phyloP scores from a whole-genome alignment of 106 monocot species.

The Cymbidium sinense region DNA sequence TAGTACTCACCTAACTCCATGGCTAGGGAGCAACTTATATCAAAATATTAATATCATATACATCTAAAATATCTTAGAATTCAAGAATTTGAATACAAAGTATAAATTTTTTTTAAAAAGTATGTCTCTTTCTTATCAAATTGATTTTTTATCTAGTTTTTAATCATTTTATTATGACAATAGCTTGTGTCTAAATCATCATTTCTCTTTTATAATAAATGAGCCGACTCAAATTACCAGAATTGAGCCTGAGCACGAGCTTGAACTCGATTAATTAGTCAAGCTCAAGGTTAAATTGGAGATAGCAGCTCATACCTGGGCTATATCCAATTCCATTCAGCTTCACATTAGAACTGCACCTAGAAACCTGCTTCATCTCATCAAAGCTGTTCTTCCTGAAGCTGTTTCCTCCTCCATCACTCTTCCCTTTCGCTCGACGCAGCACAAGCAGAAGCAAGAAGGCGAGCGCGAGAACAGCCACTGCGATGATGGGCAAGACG shows the following conservation, averaged over 20 bases:
- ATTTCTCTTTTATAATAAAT: no score
- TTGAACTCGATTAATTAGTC: background rate
- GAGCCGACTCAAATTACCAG: no score
- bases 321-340: conserved; percentile 8
- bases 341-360: background rate
- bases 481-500: conserved; percentile 5
- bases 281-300: background rate
- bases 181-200: no score
- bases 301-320: conserved; percentile 10
- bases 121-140: no score
- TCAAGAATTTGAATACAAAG: no score
- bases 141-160: no score
- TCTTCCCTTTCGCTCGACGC: conserved; percentile 3
- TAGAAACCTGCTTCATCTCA: conserved; percentile 11
- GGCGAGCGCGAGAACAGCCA: background rate
- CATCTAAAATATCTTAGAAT: no score
- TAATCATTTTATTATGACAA: no score
- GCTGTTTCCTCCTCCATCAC: conserved; percentile 5
- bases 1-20: no score
- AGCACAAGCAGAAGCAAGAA: conserved; percentile 7
- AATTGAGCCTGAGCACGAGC: background rate
- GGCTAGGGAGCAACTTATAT: no score
- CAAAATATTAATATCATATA: no score
- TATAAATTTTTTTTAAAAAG: no score
- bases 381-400: conserved; percentile 12